These are phyloP conservation scores for Pseudozyma tsukubaensis DNA, from an alignment of 1,284 basidiomycete genomes.

Conservation along the genomic window DNA sequence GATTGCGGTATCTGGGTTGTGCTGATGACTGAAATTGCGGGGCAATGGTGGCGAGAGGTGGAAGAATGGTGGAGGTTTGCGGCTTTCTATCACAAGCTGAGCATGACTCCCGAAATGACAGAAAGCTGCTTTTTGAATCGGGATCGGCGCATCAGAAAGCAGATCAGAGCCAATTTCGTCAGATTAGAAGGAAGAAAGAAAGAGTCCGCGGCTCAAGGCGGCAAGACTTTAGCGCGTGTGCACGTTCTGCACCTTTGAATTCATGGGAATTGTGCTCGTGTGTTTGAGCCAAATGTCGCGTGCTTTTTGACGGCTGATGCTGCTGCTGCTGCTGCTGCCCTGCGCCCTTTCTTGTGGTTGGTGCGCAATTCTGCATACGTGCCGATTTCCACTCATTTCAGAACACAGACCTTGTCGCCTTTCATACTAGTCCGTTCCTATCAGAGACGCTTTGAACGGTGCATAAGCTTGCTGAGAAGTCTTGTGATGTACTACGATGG, in stretches of 20 bases:
- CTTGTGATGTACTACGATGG: too few relatives aligned
- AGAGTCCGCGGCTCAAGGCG: too few relatives aligned
- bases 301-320: not conserved
- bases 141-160: not conserved
- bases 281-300: too few relatives aligned
- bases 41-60: not conserved
- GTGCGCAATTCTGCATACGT: slow-evolving; percentile 9
- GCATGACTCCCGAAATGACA: not conserved
- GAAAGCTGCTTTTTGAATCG: not conserved
- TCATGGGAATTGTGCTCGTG: too few relatives aligned
- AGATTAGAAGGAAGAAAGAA: too few relatives aligned
- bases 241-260: too few relatives aligned
- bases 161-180: not conserved
- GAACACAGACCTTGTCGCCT: too few relatives aligned
- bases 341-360: not conserved
- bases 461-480: too few relatives aligned
- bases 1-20: not conserved
- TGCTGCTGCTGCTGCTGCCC: not conserved
- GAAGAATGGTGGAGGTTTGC: not conserved
- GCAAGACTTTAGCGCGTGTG: not conserved
- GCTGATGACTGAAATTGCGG: not conserved
- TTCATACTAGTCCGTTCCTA: too few relatives aligned
- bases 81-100: too few relatives aligned
- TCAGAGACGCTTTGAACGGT: not conserved
- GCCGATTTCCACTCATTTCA: too few relatives aligned